Conservation (phyloP, 1,284 basidiomycete genomes). For the Ustilago cynodontis region DNA sequence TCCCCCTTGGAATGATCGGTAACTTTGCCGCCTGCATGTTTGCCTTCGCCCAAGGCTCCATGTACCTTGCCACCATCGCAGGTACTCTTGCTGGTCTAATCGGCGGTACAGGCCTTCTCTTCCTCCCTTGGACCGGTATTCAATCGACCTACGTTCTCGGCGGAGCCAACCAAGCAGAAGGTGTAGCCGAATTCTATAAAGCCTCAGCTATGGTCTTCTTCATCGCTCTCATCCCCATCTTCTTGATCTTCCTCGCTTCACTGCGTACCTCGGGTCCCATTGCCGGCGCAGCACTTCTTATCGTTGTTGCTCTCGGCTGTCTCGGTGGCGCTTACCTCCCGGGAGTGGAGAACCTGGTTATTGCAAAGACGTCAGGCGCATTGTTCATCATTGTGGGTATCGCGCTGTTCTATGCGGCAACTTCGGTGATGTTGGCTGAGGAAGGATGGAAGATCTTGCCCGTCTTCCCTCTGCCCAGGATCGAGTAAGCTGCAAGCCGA, state of each 20-base stretch:
- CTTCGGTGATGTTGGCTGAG: slow-evolving; percentile 48
- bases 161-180: slow-evolving; percentile 14
- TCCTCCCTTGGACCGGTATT: slow-evolving; percentile 60
- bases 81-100: slow-evolving; percentile 48
- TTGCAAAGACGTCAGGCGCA: slow-evolving; percentile 44
- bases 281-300: slow-evolving; percentile 31
- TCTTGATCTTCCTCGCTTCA: slow-evolving; percentile 50
- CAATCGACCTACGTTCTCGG: slow-evolving; percentile 46
- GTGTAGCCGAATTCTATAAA: slow-evolving; percentile 35
- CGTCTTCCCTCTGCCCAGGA: slow-evolving; percentile 52
- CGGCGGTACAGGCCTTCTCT: slow-evolving; percentile 42
- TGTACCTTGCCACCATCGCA: slow-evolving; percentile 48
- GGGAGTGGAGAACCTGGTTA: slow-evolving; percentile 15
- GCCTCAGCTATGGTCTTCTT: slow-evolving; percentile 44
- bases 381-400: slow-evolving; percentile 52
- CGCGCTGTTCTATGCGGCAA: slow-evolving; percentile 43
- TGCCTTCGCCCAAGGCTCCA: slow-evolving; percentile 53
- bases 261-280: slow-evolving; percentile 42
- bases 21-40: slow-evolving; percentile 57
- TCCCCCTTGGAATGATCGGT: slow-evolving; percentile 56
- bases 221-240: slow-evolving; percentile 56
- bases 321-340: slow-evolving; percentile 38
- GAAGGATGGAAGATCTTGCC: slow-evolving; percentile 51
- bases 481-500: slow-evolving; percentile 41
- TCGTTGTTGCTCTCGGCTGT: slow-evolving; percentile 43